Percentiles rank a stretch among this genome's conserved stretches.
Evolutionary conservation across 2,329 filamentous ascomycete genomes (phyloP).

Genomic region (Massarina eburnea): DNA sequence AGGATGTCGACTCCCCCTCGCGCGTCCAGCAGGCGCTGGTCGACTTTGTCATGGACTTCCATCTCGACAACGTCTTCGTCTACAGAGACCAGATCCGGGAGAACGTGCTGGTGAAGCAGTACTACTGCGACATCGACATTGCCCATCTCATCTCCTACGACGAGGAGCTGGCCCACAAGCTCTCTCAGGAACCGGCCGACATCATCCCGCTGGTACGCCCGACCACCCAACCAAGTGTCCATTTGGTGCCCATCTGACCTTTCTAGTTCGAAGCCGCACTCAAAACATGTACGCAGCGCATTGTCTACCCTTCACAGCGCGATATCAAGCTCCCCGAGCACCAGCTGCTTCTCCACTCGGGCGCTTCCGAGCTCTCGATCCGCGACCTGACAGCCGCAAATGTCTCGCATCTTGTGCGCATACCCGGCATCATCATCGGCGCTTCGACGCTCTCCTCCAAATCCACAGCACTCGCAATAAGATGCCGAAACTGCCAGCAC

Average conservation of each 20-base stretch:
- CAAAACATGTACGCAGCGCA: slow-evolving; percentile 87
- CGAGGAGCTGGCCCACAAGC: slow-evolving; percentile 86
- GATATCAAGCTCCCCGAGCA: slow-evolving; percentile 78
- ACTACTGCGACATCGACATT: slow-evolving; percentile 95
- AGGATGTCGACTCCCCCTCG: slow-evolving; percentile 34
- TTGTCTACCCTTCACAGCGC: slow-evolving; percentile 78
- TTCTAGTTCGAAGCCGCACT: slow-evolving; percentile 84
- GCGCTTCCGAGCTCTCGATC: slow-evolving; percentile 86
- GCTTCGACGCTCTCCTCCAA: slow-evolving; percentile 97
- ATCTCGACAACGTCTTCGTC: slow-evolving; percentile 90
- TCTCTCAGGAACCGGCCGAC: slow-evolving; percentile 87
- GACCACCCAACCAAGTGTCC: neutral
- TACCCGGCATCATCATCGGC: slow-evolving; percentile 96
- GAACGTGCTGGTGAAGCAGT: slow-evolving; percentile 91
- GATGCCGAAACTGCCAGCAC: slow-evolving; percentile 84
- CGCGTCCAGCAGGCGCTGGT: slow-evolving; percentile 75
- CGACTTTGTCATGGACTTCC: slow-evolving; percentile 90
- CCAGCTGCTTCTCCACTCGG: slow-evolving; percentile 92
- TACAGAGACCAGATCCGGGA: slow-evolving; percentile 97
- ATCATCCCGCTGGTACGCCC: slow-evolving; percentile 80
- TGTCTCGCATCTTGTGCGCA: slow-evolving; percentile 91
- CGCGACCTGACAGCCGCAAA: slow-evolving; percentile 90
- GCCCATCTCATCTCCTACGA: slow-evolving; percentile 95
- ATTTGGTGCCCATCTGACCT: slow-evolving; percentile 16
- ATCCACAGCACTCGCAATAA: slow-evolving; percentile 80